Conservation (phyloP, 768 basidiomycete species). For the Collybiopsis luxurians region DNA sequence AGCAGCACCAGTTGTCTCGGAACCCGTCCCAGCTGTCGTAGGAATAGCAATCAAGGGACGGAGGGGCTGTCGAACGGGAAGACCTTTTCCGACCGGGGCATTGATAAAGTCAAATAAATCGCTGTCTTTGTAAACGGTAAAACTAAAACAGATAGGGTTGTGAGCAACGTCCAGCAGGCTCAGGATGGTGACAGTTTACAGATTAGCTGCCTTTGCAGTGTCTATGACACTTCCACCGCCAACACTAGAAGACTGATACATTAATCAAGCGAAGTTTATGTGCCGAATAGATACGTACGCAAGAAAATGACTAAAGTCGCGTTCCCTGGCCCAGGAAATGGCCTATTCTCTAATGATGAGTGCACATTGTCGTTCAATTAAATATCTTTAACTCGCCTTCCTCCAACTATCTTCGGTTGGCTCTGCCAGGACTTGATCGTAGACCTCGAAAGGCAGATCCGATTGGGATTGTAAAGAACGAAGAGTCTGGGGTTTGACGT, state of each 20-base stretch:
- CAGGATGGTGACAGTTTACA: conserved; percentile 40
- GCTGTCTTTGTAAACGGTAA: conserved; percentile 87
- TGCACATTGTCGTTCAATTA: too few relatives aligned
- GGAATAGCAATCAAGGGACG: conserved; percentile 84
- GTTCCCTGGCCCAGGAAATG: conserved; percentile 81
- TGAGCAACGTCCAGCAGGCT: conserved; percentile 6
- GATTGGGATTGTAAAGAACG: conserved; percentile 76
- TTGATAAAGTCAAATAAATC: conserved; percentile 97
- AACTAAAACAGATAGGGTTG: conserved; percentile 39
- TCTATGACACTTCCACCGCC: conserved; percentile 96
- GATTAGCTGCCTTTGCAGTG: conserved; percentile 92
- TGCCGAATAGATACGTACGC: conserved; percentile 62
- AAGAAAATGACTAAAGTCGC: conserved; percentile 91
- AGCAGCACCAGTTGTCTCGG: conserved; percentile 93
- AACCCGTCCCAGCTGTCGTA: conserved; percentile 81
- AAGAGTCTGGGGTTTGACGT: conserved; percentile 49
- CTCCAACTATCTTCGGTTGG: conserved; percentile 91
- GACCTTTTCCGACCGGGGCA: conserved; percentile 91
- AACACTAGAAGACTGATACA: conserved; percentile 42
- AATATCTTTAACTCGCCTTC: too few relatives aligned
- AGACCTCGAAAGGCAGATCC: conserved; percentile 78
- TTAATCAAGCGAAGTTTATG: not conserved
- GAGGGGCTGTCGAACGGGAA: conserved; percentile 72
- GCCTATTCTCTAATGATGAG: conserved; percentile 33
- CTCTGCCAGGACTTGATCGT: conserved; percentile 79